Base-by-base conservation (phyloP, 2,329 filamentous ascomycete species). In the Hansfordia pulvinata region DNA sequence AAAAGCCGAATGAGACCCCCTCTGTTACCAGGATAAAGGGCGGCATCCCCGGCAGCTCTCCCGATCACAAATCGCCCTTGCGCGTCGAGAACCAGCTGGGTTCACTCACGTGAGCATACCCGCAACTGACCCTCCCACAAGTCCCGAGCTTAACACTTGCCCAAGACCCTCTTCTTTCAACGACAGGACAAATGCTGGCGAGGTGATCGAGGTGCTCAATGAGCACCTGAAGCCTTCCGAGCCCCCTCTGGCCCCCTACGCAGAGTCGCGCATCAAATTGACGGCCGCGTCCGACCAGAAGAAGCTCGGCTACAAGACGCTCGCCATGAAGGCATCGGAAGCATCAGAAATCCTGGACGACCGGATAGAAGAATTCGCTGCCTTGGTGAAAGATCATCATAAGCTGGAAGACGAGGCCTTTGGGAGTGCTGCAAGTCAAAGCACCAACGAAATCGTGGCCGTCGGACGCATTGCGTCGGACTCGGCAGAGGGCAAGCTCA, bases 251-350 rank as follows among this genome's bases (percentile, higher is more conserved):
- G 75, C 76, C 17, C 77, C 79, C 1, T 82, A 74, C 36, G 48
- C 72, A 8, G 81, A 90, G 49, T 47, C 83, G 10, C 78, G 90
- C 26, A 74, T 96, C 48, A 86, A 81, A 46, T 64, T 93, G 12
- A 86, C 77, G 5, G 81, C 84, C 3, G 81, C 82, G 32, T 88
- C 84, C 2, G 88, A 96, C 47, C 68, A 84, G 43, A 85, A 86
- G 49, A 94, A 93, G 49, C 77, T 94, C 39, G 73, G 64, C 1
- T 98, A 96, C 54, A 90, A 86, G 46, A 82, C 85, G 2, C 76
- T 96, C 63, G 79, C 83, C 3, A 93, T 96, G 85, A 93, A 93
- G 44, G 64, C 90, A 6, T 86, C 83, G 5, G 86, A 94, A 48
- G 76, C 84, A 0, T 93, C 88, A 4, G 86, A 93, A 50, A 82